Percentiles rank a stretch among this genome's conserved stretches.
Conservation (phyloP, 2,329 filamentous ascomycete genomes). For the Immersiporthe knoxdaviesiana region DNA sequence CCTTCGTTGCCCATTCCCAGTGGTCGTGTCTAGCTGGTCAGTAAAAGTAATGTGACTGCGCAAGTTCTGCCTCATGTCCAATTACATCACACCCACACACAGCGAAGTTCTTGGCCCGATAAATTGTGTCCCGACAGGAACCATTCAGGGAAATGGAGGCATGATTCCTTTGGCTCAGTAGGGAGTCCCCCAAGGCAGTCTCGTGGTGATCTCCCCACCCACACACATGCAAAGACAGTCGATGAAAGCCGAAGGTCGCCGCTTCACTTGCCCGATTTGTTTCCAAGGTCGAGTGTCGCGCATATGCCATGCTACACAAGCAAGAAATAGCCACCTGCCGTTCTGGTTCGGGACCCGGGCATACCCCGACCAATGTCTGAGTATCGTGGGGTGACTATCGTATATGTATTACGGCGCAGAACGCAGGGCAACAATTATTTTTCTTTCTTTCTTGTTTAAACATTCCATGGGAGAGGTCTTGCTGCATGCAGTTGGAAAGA, state of each 20-base stretch:
- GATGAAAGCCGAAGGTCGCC: slow-evolving; percentile 10
- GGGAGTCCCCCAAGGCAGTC: background rate
- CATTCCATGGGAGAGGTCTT: background rate
- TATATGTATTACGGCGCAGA: background rate
- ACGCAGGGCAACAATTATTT: background rate
- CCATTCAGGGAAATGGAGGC: background rate
- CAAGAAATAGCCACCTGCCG: background rate
- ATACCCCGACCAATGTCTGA: background rate
- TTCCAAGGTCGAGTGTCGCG: background rate
- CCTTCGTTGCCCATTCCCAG: too few relatives aligned
- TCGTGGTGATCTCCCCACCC: background rate
- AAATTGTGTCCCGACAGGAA: background rate
- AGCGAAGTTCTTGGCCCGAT: background rate
- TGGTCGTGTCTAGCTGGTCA: background rate
- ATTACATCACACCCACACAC: background rate
- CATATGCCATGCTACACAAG: background rate
- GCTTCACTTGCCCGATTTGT: slow-evolving; percentile 1
- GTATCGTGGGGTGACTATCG: background rate
- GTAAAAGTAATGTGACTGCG: too few relatives aligned
- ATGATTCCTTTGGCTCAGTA: background rate
- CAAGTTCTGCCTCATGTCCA: background rate
- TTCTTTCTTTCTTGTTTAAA: background rate
- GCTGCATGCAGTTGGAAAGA: background rate
- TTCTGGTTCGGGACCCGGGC: background rate
- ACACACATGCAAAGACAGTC: background rate